Base-by-base conservation (phyloP, 2,329 filamentous ascomycete genomes). In the Geoglossum cookeanum region DNA sequence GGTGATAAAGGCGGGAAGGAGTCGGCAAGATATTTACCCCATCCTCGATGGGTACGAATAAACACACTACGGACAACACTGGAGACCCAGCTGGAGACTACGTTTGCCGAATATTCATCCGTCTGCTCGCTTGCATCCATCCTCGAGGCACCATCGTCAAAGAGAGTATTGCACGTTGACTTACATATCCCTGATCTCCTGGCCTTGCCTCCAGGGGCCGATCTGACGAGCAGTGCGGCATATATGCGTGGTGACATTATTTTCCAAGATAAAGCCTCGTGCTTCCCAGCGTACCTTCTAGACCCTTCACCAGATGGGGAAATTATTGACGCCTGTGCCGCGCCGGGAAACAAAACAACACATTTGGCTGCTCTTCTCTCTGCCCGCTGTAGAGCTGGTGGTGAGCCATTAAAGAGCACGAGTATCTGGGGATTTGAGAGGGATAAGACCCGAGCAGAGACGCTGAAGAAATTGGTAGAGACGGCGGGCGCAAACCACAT, bases 301-400 rank as follows among this genome's bases (percentile, higher is more conserved):
- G 76, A 94, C 55, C 81, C 85, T 0, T 72, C 71, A 0, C 72
- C 79, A 58, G 79, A 84, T 61, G 87, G 87, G 29, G 81, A 92
- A 64, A 74, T 94, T 7, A 79, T 97, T n/a, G 92, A 98, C 68
- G 87, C 87, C 0, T 97, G 91, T 67, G 87, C 92, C 0, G 92
- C 92, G 0, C 92, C 92, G 1, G 92, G 92, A 4, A 98, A 98
- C 69, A 98, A 98, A 71, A 97, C 92, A 1, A 97, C 91, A 6
- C 92, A 97, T 68, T 71, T 94, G 52, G 89, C 90, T 0, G 85
- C 88, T 1, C 79, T 96, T 3, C 65, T 92, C 1, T 66, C 66
- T 3, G 33, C n/a, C n/a, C 17, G 44, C 33, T n/a, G 57, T 6
- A 59, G 58, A 8, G 54, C 58, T 13, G 51, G 60, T 11, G 44